Base-by-base conservation (phyloP, 805 yeast genomes). In the Citeromyces matritensis region DNA sequence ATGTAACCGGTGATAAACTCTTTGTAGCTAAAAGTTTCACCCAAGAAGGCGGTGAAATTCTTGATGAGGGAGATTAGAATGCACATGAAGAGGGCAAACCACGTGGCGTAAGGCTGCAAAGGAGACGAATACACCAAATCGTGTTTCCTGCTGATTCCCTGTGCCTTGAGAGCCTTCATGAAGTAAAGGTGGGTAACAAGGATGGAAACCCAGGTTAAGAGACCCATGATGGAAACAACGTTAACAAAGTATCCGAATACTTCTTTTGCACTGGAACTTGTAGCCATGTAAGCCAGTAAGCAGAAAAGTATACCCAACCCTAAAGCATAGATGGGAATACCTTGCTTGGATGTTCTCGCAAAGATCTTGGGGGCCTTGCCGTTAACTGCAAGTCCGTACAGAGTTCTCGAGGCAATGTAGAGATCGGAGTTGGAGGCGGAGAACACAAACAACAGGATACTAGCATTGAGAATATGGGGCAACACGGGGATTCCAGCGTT, bases 401-500 rank as follows among this genome's bases (percentile, higher is more conserved):
- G 55, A 8, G 80, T 71, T 63, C 94, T 67, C 13, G 91, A 71
- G 19, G 81, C 80, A 48, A 75, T 73, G 54, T 78, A 79, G 45
- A 81, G 60, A 53, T 76, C 85, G 2, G 85, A 76, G 56, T 80
- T 82, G 8, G 81, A 75, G 29, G 93, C 93, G 8, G 88, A 78
- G 48, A 81, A 68, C 36, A 82, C 85, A 39, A 81, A 78, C 26
- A 80, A 53, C 45, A 84, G 53, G 41, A 84, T 77, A 49, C 82
- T 73, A 2, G 76, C 88, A 49, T 84, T 84, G 45, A 84, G 60
- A 30, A 84, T 64, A 41, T 76, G 79, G 25, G 85, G 85, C 38
- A 83, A 57, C 1, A 71, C 86, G 6, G 49, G 43, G 38, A 82
- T 80, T 12, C 62, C 51, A 11, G 84, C 80, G 41, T 65, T 67